Percentiles rank a stretch among this genome's conserved stretches.
phyloP scores from a whole-genome alignment of 495 filamentous ascomycete species.

The Echria macrotheca region DNA sequence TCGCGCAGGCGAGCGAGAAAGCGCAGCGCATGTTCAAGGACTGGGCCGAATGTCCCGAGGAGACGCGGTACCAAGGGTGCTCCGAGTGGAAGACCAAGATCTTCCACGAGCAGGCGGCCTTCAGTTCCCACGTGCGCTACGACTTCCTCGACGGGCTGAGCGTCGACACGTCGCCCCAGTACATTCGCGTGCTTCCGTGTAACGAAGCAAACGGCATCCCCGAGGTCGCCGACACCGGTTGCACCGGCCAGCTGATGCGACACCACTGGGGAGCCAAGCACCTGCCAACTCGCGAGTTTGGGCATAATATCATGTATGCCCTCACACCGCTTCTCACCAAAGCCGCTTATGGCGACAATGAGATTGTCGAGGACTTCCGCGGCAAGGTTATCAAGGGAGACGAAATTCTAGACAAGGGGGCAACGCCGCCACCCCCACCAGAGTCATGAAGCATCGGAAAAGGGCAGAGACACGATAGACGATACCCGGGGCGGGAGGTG shows the following conservation, averaged over 20 bases:
- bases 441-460: too few relatives aligned
- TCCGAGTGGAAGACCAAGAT: conserved; percentile 18
- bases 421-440: too few relatives aligned
- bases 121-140: conserved; percentile 26
- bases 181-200: conserved; percentile 23
- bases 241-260: conserved; percentile 23
- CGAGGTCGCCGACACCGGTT: conserved; percentile 12
- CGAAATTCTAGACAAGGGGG: conserved; percentile 14
- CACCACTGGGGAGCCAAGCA: conserved; percentile 26
- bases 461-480: too few relatives aligned
- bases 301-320: conserved; percentile 18
- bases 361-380: conserved; percentile 16
- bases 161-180: conserved; percentile 17
- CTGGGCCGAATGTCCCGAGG: conserved; percentile 27
- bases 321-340: conserved; percentile 20
- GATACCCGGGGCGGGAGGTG: too few relatives aligned
- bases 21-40: conserved; percentile 24
- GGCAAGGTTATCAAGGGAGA: conserved; percentile 16
- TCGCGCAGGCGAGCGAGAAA: conserved; percentile 23
- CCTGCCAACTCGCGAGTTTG: conserved; percentile 17
- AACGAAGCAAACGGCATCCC: conserved; percentile 25
- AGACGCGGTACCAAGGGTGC: conserved; percentile 25
- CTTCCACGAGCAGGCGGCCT: conserved; percentile 28
- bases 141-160: conserved; percentile 25
- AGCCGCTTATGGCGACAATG: conserved; percentile 11